phyloP scores from a whole-genome alignment of 352 stramenopile genomes.

The Thraustochytrium sp. region DNA sequence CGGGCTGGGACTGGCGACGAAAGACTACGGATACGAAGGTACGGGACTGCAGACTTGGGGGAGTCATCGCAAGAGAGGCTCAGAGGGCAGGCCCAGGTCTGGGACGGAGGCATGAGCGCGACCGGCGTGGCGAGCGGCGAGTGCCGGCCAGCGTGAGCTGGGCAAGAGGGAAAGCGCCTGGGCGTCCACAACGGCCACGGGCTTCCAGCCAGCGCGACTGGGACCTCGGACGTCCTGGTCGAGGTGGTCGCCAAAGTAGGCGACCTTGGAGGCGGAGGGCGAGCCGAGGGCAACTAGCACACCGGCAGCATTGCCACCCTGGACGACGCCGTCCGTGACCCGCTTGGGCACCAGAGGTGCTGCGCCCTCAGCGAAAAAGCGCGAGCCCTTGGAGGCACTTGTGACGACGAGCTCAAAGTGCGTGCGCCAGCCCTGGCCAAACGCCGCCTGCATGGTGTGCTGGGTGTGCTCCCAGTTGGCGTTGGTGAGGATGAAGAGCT shows the following conservation, averaged over 20 bases:
- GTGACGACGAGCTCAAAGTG: slow-evolving; percentile 1
- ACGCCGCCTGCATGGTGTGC: not conserved
- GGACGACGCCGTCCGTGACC: not conserved
- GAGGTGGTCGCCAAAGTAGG: not conserved
- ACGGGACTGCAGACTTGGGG: too few relatives aligned
- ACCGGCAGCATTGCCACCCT: not conserved
- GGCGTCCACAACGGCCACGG: not conserved
- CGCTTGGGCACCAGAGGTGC: not conserved
- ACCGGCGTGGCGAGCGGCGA: not conserved
- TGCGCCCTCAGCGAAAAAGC: not conserved
- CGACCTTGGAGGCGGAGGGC: too few relatives aligned
- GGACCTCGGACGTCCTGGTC: not conserved
- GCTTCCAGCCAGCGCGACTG: not conserved
- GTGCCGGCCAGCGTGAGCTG: not conserved
- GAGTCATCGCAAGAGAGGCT: not conserved
- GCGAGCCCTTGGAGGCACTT: not conserved
- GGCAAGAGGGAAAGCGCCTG: not conserved
- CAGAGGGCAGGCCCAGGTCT: not conserved
- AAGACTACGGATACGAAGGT: too few relatives aligned
- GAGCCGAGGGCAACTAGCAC: not conserved
- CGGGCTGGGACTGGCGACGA: too few relatives aligned
- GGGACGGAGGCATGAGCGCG: not conserved
- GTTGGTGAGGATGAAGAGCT: slow-evolving; percentile 19
- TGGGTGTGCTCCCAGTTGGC: not conserved
- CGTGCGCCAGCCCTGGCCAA: not conserved